Percentiles rank a stretch among this genome's conserved stretches.
Evolutionary conservation across 805 yeast genomes (phyloP).

Genomic region (Zygoascus flipseniorum): DNA sequence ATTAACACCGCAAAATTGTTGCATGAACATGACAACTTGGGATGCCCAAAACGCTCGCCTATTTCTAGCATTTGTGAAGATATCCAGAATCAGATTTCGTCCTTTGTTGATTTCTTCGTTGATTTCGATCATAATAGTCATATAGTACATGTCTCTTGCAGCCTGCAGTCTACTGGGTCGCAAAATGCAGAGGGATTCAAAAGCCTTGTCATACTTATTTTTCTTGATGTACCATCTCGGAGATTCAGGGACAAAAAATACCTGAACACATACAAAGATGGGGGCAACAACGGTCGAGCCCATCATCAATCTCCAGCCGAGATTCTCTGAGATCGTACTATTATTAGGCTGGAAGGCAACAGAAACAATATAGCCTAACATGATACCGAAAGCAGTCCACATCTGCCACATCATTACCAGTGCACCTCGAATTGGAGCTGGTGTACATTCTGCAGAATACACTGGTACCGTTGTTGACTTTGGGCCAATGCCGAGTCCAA

Average conservation of each 20-base stretch:
- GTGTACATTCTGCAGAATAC: constrained; percentile 54
- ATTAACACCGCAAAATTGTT: constrained; percentile 85
- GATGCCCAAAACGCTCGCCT: constrained; percentile 77
- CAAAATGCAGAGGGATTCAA: constrained; percentile 38
- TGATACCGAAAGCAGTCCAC: constrained; percentile 67
- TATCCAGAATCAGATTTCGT: constrained; percentile 25
- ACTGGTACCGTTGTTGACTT: constrained; percentile 64
- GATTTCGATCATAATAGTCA: constrained; percentile 42
- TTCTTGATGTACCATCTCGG: constrained; percentile 62
- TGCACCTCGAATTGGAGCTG: constrained; percentile 53
- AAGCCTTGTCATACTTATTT: constrained; percentile 42
- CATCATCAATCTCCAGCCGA: constrained; percentile 55
- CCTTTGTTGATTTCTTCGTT: constrained; percentile 29
- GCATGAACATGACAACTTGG: constrained; percentile 80
- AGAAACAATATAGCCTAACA: constrained; percentile 54
- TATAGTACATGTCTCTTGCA: constrained; percentile 57
- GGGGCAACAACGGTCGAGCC: constrained; percentile 59
- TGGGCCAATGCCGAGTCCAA: constrained; percentile 61
- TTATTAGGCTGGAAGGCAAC: constrained; percentile 45
- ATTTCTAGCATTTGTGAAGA: constrained; percentile 68
- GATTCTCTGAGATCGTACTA: constrained; percentile 30
- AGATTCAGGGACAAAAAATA: constrained; percentile 56
- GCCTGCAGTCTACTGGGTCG: constrained; percentile 45
- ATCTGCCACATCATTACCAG: constrained; percentile 67
- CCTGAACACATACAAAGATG: constrained; percentile 40